A percentile compares a stretch with the other conserved stretches of the same genome.
phyloP scores from a whole-genome alignment of 1,284 basidiomycete species.

The Trichosporon inkin region DNA sequence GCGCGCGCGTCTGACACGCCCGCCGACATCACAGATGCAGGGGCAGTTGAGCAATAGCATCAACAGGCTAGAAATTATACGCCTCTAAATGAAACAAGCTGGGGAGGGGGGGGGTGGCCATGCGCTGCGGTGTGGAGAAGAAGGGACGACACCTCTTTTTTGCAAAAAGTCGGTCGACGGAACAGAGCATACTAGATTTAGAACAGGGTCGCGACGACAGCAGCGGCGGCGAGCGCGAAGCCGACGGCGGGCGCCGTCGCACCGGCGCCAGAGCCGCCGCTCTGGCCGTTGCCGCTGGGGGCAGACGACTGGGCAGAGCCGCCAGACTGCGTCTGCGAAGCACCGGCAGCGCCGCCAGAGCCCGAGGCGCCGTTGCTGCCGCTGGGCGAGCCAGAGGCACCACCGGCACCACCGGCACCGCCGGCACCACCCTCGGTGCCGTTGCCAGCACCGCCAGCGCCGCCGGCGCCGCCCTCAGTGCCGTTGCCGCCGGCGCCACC shows the following conservation, averaged over 20 bases:
- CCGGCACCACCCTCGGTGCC: neutral
- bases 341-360: neutral
- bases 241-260: constrained; percentile 9
- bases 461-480: neutral
- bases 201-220: constrained; percentile 29
- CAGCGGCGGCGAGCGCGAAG: constrained; percentile 26
- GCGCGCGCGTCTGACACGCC: too few relatives aligned
- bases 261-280: constrained; percentile 6
- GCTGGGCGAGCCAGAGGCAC: neutral
- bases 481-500: constrained; percentile 7
- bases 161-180: neutral
- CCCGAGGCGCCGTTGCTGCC: neutral
- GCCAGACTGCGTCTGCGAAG: neutral
- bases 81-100: constrained; percentile 6
- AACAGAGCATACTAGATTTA: constrained; percentile 14
- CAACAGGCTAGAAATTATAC: constrained; percentile 14
- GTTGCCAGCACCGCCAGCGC: constrained; percentile 3
- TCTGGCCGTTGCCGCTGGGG: constrained; percentile 4
- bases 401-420: neutral
- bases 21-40: neutral
- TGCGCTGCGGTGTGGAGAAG: neutral
- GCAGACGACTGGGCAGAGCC: constrained; percentile 12
- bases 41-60: constrained; percentile 1
- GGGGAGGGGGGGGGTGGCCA: too few relatives aligned
- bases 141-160: constrained; percentile 1